These are phyloP conservation scores for Nitzschia sp. DNA, from an alignment of 108 stramenopile species.

Conservation along the genomic window DNA sequence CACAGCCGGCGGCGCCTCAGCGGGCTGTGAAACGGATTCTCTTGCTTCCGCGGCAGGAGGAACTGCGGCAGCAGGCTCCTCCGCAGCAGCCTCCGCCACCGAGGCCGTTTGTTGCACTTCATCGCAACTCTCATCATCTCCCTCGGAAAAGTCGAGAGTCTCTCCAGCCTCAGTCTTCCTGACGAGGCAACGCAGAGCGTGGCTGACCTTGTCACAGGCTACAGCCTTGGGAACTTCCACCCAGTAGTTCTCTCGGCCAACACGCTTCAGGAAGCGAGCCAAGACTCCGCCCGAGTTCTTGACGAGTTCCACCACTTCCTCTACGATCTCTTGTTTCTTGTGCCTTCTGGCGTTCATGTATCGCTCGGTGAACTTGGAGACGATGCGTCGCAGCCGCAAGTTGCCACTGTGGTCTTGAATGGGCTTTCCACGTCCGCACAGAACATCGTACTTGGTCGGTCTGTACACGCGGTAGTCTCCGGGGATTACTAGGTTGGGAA, in stretches of 20 bases:
- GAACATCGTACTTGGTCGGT: slow-evolving; percentile 31
- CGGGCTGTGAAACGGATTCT: background rate
- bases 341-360: slow-evolving; percentile 22
- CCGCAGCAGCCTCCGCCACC: background rate
- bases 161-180: slow-evolving; percentile 18
- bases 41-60: background rate
- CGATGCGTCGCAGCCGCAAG: slow-evolving; percentile 14
- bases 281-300: slow-evolving; percentile 6
- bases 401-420: slow-evolving; percentile 26
- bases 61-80: background rate
- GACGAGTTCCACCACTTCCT: slow-evolving; percentile 17
- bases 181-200: slow-evolving; percentile 34
- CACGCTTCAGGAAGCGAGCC: slow-evolving; percentile 15
- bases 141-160: background rate
- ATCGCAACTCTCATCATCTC: background rate
- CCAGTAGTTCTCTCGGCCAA: slow-evolving; percentile 34
- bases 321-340: slow-evolving; percentile 19
- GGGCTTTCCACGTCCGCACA: slow-evolving; percentile 27
- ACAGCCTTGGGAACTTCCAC: slow-evolving; percentile 27
- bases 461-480: slow-evolving; percentile 24
- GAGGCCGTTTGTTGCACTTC: background rate
- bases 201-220: slow-evolving; percentile 39
- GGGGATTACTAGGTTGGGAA: slow-evolving; percentile 1
- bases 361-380: slow-evolving; percentile 8
- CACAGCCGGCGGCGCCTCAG: background rate